These are phyloP conservation scores for Cystobasidium slooffiae DNA, from an alignment of 1,284 basidiomycete genomes.

Conservation along the genomic window DNA sequence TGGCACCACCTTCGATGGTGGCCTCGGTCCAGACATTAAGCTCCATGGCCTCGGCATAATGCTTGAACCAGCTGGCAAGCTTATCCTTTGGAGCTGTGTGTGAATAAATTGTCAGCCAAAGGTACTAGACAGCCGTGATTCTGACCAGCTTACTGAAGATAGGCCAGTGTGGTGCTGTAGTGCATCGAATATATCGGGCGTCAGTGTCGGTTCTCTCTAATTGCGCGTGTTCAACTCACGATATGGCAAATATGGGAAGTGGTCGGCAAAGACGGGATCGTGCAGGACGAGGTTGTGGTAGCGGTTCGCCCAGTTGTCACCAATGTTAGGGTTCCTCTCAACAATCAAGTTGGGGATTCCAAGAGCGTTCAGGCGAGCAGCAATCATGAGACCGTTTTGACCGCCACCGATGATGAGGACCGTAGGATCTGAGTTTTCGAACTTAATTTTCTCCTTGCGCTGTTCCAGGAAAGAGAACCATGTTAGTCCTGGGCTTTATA, in stretches of 20 bases:
- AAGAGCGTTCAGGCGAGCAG: constrained; percentile 53
- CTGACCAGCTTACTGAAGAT: constrained; percentile 48
- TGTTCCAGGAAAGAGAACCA: background rate
- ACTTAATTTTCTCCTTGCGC: constrained; percentile 45
- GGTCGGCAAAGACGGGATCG: constrained; percentile 51
- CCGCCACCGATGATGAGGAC: constrained; percentile 53
- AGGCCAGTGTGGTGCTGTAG: constrained; percentile 46
- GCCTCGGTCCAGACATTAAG: constrained; percentile 53
- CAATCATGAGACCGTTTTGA: constrained; percentile 56
- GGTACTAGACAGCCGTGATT: background rate
- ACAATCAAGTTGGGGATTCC: constrained; percentile 54
- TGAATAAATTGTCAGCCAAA: background rate
- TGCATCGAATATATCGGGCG: background rate
- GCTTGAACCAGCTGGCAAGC: constrained; percentile 56
- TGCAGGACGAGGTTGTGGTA: constrained; percentile 54
- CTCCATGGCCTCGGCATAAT: constrained; percentile 54
- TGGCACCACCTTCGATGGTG: constrained; percentile 49
- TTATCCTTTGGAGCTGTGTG: constrained; percentile 52
- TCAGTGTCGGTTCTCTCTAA: no score
- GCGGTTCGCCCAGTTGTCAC: constrained; percentile 54
- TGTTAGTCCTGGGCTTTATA: constrained; percentile 1
- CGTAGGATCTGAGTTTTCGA: constrained; percentile 49
- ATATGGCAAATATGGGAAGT: constrained; percentile 47
- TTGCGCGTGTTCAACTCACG: background rate
- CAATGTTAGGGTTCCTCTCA: constrained; percentile 51